phyloP scores from a whole-genome alignment of 164 flowering plant species.

The Amborella trichopoda region DNA sequence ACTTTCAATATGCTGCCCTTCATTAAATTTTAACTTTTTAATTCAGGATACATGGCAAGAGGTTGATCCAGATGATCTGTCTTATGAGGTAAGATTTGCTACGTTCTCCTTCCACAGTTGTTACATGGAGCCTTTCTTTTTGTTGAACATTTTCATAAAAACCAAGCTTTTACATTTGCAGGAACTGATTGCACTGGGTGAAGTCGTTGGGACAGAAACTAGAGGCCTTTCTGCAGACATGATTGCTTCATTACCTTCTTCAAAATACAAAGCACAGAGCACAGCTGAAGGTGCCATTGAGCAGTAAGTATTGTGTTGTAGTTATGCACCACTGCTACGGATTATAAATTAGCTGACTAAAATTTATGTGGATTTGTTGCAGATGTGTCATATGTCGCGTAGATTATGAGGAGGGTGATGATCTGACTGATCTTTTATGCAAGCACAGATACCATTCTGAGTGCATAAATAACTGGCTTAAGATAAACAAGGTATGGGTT shows the following conservation, averaged over 20 bases:
- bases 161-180: conserved; percentile 12
- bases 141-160: no score
- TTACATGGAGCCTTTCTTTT: no score
- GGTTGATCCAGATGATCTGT: conserved; percentile 86
- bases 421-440: conserved; percentile 70
- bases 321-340: no score
- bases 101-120: no score
- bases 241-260: conserved; percentile 72
- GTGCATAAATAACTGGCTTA: conserved; percentile 86
- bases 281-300: conserved; percentile 48
- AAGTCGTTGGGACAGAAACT: conserved; percentile 80
- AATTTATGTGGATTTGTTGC: no score
- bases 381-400: conserved; percentile 88
- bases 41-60: conserved; percentile 81
- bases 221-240: conserved; percentile 78
- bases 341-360: no score
- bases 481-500: conserved; percentile 78
- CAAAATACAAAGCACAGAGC: conserved; percentile 42
- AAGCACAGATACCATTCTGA: conserved; percentile 79
- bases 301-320: no score
- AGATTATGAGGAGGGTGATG: conserved; percentile 74
- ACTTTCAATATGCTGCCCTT: no score
- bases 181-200: conserved; percentile 91
- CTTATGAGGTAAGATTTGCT: conserved; percentile 89
- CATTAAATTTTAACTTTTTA: no score